Evolutionary conservation across 73 alveolate genomes (phyloP), one percentile per base, ranked within the genome.

Genomic region (Stentor roeselii): DNA sequence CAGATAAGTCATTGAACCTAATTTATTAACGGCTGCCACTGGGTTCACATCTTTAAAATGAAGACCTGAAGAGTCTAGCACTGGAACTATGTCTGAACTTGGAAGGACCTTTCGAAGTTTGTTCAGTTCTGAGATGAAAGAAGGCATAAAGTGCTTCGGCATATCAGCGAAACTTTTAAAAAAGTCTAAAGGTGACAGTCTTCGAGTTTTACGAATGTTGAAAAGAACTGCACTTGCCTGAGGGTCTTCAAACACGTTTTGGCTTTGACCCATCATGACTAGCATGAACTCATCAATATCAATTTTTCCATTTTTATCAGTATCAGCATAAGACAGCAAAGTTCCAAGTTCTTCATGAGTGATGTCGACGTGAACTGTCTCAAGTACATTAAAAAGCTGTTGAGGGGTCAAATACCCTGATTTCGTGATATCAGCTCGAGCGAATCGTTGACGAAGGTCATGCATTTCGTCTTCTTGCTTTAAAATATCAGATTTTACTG

Each of bases 121-220:
- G 41, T 67, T 36, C 34, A 15, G n/a, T 67, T 67, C 80, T 1
- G 80, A 21, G 21, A 67, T 67, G 34, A 67, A 67, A n/a, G 80
- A 67, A 14, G 80, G 80, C 42, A 67, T n/a, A 34, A 67, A 67
- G 34, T 67, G 80, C 80, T 1, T 30, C 14, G 80, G 80, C 80
- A 67, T 67, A 1, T 32, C 80, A 27, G 37, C 15, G 34, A 67
- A 67, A 27, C 27, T 32, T 34, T 67, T 67, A 0, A 67, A 32
- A 67, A 67, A 67, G 37, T 67, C 80, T 11, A 67, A 21, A 0
- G 80, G 80, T 1, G 15, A 27, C 0, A 67, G 21, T 11, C 34
- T 67, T 34, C 80, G 21, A 27, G 80, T 21, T 67, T 67, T 67
- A 14, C 80, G 21, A 0, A 67, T 67, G 34, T 67, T 67, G 34